Percentiles rank a stretch among this genome's conserved stretches.
phyloP scores from a whole-genome alignment of 768 basidiomycete genomes.

The Xerocomellus chrysenteron region DNA sequence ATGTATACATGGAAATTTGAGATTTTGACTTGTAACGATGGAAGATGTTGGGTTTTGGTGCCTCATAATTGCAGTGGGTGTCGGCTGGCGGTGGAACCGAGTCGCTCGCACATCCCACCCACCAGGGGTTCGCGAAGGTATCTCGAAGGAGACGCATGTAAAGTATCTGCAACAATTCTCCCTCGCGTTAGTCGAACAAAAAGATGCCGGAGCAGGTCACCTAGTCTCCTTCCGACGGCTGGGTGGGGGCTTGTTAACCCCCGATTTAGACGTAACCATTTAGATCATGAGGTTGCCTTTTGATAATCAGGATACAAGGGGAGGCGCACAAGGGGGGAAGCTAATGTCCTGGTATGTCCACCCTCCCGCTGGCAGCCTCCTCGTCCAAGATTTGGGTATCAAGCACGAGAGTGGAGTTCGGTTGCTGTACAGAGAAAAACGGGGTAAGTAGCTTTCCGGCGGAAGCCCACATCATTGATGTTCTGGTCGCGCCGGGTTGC shows the following conservation, averaged over 20 bases:
- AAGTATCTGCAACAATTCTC: neutral
- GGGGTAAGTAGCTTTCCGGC: neutral
- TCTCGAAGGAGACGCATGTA: neutral
- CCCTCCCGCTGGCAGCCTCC: neutral
- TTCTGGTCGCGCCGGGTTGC: neutral
- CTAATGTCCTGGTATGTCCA: neutral
- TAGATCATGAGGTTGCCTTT: neutral
- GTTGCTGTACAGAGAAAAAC: constrained; percentile 1
- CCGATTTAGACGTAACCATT: constrained; percentile 9
- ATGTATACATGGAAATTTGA: neutral
- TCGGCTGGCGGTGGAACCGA: neutral
- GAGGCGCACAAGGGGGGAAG: neutral
- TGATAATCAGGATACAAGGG: neutral
- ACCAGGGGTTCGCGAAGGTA: neutral
- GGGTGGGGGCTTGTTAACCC: constrained; percentile 5
- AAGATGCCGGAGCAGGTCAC: neutral
- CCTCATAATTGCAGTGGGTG: neutral
- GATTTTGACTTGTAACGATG: neutral
- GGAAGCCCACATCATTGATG: neutral
- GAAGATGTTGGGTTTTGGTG: neutral
- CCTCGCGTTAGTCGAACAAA: constrained; percentile 1
- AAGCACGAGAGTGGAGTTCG: neutral
- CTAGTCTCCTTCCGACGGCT: neutral
- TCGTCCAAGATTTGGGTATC: neutral
- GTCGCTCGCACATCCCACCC: neutral